These are phyloP conservation scores for Fusarium sp. DNA, from an alignment of 2,329 filamentous ascomycete genomes.

Conservation along the genomic window DNA sequence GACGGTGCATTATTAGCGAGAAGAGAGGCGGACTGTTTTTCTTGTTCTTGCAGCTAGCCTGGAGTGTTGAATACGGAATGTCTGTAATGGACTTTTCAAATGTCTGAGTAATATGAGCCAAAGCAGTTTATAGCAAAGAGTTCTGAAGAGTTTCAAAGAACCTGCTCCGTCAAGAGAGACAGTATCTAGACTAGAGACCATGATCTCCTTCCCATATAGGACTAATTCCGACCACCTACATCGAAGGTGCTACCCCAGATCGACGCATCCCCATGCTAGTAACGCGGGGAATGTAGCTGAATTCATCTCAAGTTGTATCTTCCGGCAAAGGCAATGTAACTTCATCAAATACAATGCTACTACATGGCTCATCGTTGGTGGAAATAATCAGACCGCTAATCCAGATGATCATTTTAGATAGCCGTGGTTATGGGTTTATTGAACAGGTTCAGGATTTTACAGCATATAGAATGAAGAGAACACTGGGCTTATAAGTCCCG, in stretches of 20 bases:
- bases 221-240: constrained; percentile 6
- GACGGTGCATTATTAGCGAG: neutral
- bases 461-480: neutral
- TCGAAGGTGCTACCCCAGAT: constrained; percentile 21
- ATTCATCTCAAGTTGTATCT: neutral
- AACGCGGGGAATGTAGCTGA: constrained; percentile 10
- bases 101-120: too few species aligned
- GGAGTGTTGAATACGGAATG: accelerated
- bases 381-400: constrained; percentile 4
- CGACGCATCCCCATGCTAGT: constrained; percentile 1
- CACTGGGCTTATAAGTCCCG: constrained; percentile 1
- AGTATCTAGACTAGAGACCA: neutral
- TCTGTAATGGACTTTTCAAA: neutral
- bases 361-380: constrained; percentile 28
- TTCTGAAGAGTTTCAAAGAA: neutral
- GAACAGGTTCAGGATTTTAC: neutral
- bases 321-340: neutral
- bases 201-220: constrained; percentile 7
- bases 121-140: neutral
- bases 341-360: neutral
- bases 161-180: neutral
- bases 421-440: neutral
- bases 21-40: neutral
- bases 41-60: neutral
- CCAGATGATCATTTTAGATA: neutral